Base-by-base conservation (phyloP, 805 yeast genomes). In the Lachancea kluyveri region DNA sequence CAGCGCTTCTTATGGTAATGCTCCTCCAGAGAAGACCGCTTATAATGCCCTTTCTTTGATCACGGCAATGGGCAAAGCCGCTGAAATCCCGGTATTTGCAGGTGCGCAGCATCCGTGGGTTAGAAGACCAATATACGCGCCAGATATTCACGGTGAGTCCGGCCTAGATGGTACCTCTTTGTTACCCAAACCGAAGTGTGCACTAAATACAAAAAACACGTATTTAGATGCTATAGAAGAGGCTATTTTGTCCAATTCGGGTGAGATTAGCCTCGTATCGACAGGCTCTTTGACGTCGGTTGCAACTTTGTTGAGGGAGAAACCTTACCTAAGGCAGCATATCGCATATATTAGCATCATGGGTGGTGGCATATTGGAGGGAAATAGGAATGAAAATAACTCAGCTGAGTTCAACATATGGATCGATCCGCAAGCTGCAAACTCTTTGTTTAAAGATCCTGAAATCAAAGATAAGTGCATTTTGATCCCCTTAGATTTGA, bases 211-310 rank as follows among this genome's bases (percentile, higher is more conserved):
- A 19, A 54, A 52, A 17, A 48, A 50, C 33, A 49, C 62, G 3
- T 70, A 72, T 24, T 42, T 66, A 3, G 54, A 55, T 10, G 65
- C 66, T 2, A 56, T 70, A 41, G 60, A 61, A 17, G 45, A 54
- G 3, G 75, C 78, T 1, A 63, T 76, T 3, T 40, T 59, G 14
- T 36, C 54, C 3, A 51, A 71, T 39, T 57, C 64, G 1, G 72
- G 72, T 9, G 64, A 72, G 21, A 49, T 85, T 3, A 68, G 78
- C 20, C 51, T 85, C 1, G 75, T 79, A 1, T 83, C 87, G 6
- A 77, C 87, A 0, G 95, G 95, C 0, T 73, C 94, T 0, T 59
- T 81, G 44, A 86, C 95, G 4, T 80, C 85, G 46, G 52, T 82
- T 10, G 79, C 87, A 0, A 50, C 64, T 3, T 59, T 86, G 23